These are phyloP conservation scores for Heterobasidion annosum DNA, from an alignment of 1,284 basidiomycete genomes.

Conservation along the genomic window DNA sequence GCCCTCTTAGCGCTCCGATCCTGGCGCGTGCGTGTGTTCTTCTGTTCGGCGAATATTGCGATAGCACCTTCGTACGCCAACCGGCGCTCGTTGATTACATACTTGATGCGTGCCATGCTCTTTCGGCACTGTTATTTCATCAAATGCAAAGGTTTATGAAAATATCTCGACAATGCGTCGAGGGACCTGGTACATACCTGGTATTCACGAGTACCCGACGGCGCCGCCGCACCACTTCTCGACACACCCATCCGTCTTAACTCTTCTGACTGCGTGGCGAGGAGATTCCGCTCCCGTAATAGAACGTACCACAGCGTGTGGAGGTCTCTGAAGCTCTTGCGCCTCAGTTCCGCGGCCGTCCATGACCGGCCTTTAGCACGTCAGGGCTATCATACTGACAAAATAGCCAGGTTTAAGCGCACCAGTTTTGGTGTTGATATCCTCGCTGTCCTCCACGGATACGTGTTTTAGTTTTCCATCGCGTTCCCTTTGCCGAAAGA, in stretches of 20 bases:
- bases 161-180: background rate
- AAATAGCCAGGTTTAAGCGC: conserved; percentile 12
- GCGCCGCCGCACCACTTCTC: background rate
- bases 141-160: background rate
- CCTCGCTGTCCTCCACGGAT: conserved; percentile 39
- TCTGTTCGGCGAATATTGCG: conserved; percentile 29
- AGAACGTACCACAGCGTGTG: conserved; percentile 92
- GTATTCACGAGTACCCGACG: background rate
- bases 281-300: conserved; percentile 78
- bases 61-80: conserved; percentile 70
- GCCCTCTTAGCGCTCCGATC: conserved; percentile 8
- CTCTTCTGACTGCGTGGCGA: conserved; percentile 83
- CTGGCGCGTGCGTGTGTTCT: background rate
- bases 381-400: too few species aligned
- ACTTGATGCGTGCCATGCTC: conserved; percentile 96
- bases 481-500: conserved; percentile 52
- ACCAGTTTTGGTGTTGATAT: conserved; percentile 26
- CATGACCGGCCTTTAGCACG: conserved; percentile 66
- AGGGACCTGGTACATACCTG: conserved; percentile 4
- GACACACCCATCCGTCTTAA: conserved; percentile 48
- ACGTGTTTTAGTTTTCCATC: conserved; percentile 25
- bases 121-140: conserved; percentile 65
- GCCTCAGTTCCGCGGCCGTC: conserved; percentile 76
- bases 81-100: conserved; percentile 86
- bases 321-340: conserved; percentile 87